Base-by-base conservation (phyloP, 1,284 basidiomycete species). In the Schizopora paradoxa region DNA sequence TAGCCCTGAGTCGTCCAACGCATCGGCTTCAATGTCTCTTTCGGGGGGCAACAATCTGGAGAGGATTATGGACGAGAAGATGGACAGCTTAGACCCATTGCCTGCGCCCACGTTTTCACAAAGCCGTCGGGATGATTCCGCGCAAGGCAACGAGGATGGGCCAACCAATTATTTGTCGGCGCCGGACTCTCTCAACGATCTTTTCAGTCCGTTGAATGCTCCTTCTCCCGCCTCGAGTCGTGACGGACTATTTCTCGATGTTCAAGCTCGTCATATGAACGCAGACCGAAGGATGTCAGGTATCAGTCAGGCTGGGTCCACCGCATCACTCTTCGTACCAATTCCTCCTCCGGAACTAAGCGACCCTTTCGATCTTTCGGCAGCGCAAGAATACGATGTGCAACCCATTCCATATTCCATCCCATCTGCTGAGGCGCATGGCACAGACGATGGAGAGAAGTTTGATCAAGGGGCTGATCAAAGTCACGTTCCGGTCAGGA, bases 1-100 rank as follows among this genome's bases (percentile, higher is more conserved):
- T 52, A 82, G 72, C 42, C 79, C 81, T 8, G 77, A 85, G 35
- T 64, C 70, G n/a, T n/a, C n/a, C n/a, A n/a, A n/a, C n/a, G n/a
- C n/a, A n/a, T n/a, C n/a, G n/a, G n/a, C n/a, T n/a, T n/a, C n/a
- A n/a, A n/a, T n/a, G n/a, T n/a, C n/a, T n/a, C n/a, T n/a, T n/a
- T n/a, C n/a, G n/a, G n/a, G n/a, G n/a, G n/a, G n/a, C n/a, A n/a
- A n/a, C n/a, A n/a, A n/a, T n/a, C n/a, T n/a, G n/a, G n/a, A n/a
- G n/a, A n/a, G n/a, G n/a, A n/a, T n/a, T n/a, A n/a, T n/a, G n/a
- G n/a, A n/a, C n/a, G n/a, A n/a, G n/a, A n/a, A n/a, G n/a, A n/a
- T n/a, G n/a, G n/a, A n/a, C n/a, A n/a, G n/a, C n/a, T n/a, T n/a
- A n/a, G n/a, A n/a, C n/a, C n/a, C n/a, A n/a, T n/a, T n/a, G n/a